Base-by-base conservation (phyloP, 352 stramenopile genomes). In the Blastocystis sp. region DNA sequence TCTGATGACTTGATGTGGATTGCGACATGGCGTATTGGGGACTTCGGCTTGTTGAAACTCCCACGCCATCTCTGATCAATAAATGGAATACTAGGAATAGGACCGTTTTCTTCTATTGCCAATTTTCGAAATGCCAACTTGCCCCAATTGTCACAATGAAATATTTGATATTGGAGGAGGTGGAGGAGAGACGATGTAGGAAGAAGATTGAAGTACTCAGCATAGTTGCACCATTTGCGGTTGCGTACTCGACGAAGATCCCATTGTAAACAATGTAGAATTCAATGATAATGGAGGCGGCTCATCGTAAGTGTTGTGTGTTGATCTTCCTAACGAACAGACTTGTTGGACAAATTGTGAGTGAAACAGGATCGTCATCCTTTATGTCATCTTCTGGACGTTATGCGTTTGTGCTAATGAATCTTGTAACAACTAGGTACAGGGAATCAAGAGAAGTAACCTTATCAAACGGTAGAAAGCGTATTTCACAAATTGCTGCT, bases 211-310 rank as follows among this genome's bases (percentile, higher is more conserved):
- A 5, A 49, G 21, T 67, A 1, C 12, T 14, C 9, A 7, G 11
- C 90, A 87, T 39, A 91, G 93, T 16, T 94, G 92, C 88, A 92
- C 90, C 1, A 89, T 92, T 54, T 95, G 92, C 89, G 92, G 92
- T 75, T 92, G 96, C 19, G 96, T 98, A 54, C 90, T 98, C 4
- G 96, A 98, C 90, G 94, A 98, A 91, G 98, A 98, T 90, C 94
- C 95, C 58, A 98, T 98, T 89, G 95, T 98, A 35, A 97, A 93
- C 59, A 94, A 91, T 56, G 92, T 98, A 49, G 95, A 98, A 90
- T 98, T 98, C 89, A 92, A 95, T 49, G 96, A 98, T 89, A 93
- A 92, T 3, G 92, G 93, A 42, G 94, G 93, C 51, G 94, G 95
- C 11, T 91, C 63, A 57, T 59, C 88, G 1, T 90, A 51, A 29